Evolutionary conservation across 495 filamentous ascomycete genomes (phyloP).

Genomic region (Diplogelasinospora grovesii): DNA sequence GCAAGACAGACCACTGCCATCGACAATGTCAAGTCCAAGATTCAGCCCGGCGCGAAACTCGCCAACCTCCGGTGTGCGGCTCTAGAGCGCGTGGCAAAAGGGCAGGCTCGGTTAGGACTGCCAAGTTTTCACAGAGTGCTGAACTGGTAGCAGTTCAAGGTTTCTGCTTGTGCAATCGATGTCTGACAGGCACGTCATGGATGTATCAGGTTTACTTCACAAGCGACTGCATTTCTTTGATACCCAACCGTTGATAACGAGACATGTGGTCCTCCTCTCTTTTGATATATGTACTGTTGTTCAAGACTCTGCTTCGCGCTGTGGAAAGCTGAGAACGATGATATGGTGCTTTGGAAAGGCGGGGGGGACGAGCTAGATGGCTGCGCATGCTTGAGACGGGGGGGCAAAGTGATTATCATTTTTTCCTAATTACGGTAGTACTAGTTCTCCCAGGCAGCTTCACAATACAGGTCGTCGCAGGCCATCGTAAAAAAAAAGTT

Average conservation of each 20-base stretch:
- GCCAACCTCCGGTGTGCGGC: conserved; percentile 5
- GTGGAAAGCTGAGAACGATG: not conserved
- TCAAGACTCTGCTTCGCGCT: conserved; percentile 4
- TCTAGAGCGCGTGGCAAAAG: no score
- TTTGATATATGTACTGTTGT: conserved; percentile 13
- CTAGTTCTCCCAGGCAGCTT: not conserved
- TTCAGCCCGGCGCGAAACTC: conserved; percentile 9
- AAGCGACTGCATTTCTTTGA: conserved; percentile 14
- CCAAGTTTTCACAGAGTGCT: no score
- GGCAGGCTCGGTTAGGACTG: no score
- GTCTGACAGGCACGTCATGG: no score
- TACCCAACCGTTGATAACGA: conserved; percentile 20
- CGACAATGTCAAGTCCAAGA: conserved; percentile 20
- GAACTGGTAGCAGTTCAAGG: not conserved
- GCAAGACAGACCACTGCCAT: conserved; percentile 7
- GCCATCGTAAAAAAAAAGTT: conserved; percentile 6
- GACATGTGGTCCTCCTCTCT: conserved; percentile 25
- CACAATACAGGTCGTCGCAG: conserved; percentile 11
- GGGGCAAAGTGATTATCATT: not conserved
- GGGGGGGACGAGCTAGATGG: conserved; percentile 13
- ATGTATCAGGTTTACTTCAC: no score
- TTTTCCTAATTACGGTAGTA: not conserved
- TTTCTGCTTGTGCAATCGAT: not conserved
- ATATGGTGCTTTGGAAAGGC: conserved; percentile 12
- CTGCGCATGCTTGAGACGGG: conserved; percentile 7